Base-by-base conservation (phyloP, 306 rosid species). In the Sindora glabra region DNA sequence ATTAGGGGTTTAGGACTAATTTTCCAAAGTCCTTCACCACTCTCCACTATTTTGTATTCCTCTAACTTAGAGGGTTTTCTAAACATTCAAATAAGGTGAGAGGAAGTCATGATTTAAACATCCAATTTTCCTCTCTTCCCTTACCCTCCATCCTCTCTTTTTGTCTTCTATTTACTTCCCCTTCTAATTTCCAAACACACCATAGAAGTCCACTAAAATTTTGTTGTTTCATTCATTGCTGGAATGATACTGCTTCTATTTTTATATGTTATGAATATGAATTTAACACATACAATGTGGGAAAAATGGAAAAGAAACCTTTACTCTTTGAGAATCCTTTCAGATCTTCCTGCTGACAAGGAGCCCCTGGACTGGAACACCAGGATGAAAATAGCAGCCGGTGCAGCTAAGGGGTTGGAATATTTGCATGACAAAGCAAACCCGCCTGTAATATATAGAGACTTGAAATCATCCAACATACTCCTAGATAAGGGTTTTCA, bases 361-460 rank as follows among this genome's bases (percentile, higher is more conserved):
- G 77, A 74, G 59, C 82, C 97, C 9, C 75, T 86, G 41, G 94
- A 90, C 71, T 90, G 97, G 97, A 86, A 80, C 65, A 86, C 88
- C 15, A 82, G 97, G 76, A 90, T 90, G 86, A 82, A 78, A 72
- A 86, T 90, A 49, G 97, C 95, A 14, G 79, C 81, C 9, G 97
- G 85, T 50, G 86, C 87, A 17, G 94, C 97, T 1, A 80, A 81
- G 65, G 97, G 95, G 8, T 84, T 90, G 81, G 95, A 90, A 52
- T 90, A 86, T 73, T 70, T 90, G 72, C 95, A 90, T 58, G 87
- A 79, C 59, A 76, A 54, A 74, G 80, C 87, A 48, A 71, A 76
- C 34, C 95, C 84, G 17, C 86, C 95, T 7, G 90, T 84, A 1
- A 84, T 90, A 62, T 87, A 82, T 56, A 67, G 97, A 74, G 90